Evolutionary conservation across 495 filamentous ascomycete genomes (phyloP), one percentile per base, ranked within the genome.

Genomic region (Penicillium simplicissimum): DNA sequence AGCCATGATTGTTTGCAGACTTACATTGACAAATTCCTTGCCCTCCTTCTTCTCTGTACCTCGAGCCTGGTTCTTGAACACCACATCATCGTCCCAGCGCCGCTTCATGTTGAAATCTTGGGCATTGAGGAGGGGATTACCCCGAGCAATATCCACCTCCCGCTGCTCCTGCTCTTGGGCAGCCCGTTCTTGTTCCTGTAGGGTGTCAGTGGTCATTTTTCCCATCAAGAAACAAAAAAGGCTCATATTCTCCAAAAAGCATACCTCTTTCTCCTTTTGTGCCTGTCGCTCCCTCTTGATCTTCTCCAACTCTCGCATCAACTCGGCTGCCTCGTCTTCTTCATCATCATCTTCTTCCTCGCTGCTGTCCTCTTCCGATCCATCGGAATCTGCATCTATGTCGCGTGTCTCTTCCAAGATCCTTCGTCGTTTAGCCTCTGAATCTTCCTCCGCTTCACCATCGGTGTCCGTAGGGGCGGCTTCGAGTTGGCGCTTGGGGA

Each of bases 1-100:
- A 51, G 19, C 19, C 11, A n/a, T 31, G 23, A 8, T 15, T 2
- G 13, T 34, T 15, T 11, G 14, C 35, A 38, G 37, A 76, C 86
- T 72, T 76, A 92, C 89, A 69, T 98, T 98, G 71, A 98, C 91
- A 81, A 98, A 98, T 77, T 97, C 92, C 77, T 93, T 96, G 75
- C 85, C 88, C 78, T 93, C 92, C 77, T 89, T 92, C 57, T 96
- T 92, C 68, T 97, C 95, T 10, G 92, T 97, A 4, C 95, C 95
- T 48, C 96, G 85, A 35, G 93, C 95, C 75, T 98, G 95, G 75
- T 98, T 98, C 80, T 96, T 97, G 78, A 98, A 98, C 17, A 98
- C 92, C n/a, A 98, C 95, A 78, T 98, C 95, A 62, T 98, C 95
- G 66, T 98, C 95, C 95, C 95, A 98, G 69, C 93, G 85, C 25